phyloP scores from a whole-genome alignment of 768 basidiomycete species.

The Strobilomyces dryophilus region DNA sequence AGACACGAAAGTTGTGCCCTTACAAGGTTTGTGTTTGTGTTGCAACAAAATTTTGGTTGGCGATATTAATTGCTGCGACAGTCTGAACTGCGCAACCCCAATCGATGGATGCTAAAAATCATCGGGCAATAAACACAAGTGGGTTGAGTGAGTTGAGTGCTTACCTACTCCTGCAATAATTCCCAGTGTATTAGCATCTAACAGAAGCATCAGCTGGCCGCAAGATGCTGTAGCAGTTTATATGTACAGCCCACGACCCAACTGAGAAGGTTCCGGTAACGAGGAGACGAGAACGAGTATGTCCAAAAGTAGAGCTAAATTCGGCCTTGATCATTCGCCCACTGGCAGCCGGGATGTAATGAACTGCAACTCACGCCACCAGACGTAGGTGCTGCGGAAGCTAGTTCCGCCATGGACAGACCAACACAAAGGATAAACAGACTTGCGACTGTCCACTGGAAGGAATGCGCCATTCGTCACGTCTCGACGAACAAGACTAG shows the following conservation, averaged over 20 bases:
- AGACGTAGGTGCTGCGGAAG: constrained; percentile 39
- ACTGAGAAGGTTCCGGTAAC: constrained; percentile 55
- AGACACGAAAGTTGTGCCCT: constrained; percentile 5
- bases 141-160: too few species aligned
- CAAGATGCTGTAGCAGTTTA: neutral
- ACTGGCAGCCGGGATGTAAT: neutral
- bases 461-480: neutral
- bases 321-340: neutral
- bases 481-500: neutral
- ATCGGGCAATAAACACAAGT: constrained; percentile 35
- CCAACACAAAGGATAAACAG: constrained; percentile 37
- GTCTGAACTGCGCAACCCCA: constrained; percentile 22
- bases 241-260: constrained; percentile 70
- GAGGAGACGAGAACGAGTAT: constrained; percentile 49
- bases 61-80: too few species aligned
- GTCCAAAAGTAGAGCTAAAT: constrained; percentile 66
- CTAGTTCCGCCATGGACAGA: constrained; percentile 40
- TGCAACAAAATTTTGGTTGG: constrained; percentile 4
- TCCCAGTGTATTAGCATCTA: too few species aligned
- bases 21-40: constrained; percentile 45
- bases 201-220: too few species aligned
- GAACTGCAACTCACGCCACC: constrained; percentile 31
- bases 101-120: constrained; percentile 51
- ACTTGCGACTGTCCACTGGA: constrained; percentile 36
- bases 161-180: too few species aligned